phyloP scores from a whole-genome alignment of 257 asterid species.

The Ehretia macrophylla region DNA sequence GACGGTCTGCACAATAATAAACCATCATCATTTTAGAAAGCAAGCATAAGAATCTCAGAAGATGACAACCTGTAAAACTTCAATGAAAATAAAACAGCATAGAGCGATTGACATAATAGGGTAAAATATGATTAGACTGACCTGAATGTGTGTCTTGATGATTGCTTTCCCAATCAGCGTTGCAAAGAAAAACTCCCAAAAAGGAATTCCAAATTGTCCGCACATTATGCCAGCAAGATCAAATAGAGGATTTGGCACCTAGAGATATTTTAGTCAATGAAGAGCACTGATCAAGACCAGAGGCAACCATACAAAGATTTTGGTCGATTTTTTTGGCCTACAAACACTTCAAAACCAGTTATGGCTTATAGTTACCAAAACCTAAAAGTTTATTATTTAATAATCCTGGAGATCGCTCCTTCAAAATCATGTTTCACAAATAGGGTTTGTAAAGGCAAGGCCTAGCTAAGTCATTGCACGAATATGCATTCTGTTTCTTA shows the following conservation, averaged over 20 bases:
- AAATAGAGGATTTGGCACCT: constrained; percentile 95
- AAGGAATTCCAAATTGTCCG: constrained; percentile 88
- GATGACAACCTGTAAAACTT: background rate
- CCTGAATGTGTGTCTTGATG: constrained; percentile 95
- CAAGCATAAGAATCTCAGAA: background rate
- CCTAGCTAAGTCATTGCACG: too few species aligned
- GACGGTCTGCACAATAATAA: constrained; percentile 54
- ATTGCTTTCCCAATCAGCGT: constrained; percentile 87
- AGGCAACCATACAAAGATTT: background rate
- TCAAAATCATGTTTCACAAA: too few species aligned
- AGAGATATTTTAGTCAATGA: constrained; percentile 14
- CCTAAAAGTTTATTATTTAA: too few species aligned
- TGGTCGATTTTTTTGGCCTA: too few species aligned
- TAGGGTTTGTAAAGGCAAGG: too few species aligned
- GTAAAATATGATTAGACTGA: constrained; percentile 18
- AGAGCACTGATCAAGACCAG: background rate
- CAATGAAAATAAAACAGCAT: background rate
- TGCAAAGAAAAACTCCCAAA: constrained; percentile 87
- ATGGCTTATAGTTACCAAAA: too few species aligned
- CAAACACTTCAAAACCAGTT: too few species aligned
- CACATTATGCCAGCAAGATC: constrained; percentile 99
- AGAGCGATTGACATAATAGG: background rate
- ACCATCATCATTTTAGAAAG: constrained; percentile 14
- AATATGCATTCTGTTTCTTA: too few species aligned
- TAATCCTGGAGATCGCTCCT: too few species aligned